Evolutionary conservation across 139 green algal genomes (phyloP).

Genomic region (Diplosphaera chodatii): DNA sequence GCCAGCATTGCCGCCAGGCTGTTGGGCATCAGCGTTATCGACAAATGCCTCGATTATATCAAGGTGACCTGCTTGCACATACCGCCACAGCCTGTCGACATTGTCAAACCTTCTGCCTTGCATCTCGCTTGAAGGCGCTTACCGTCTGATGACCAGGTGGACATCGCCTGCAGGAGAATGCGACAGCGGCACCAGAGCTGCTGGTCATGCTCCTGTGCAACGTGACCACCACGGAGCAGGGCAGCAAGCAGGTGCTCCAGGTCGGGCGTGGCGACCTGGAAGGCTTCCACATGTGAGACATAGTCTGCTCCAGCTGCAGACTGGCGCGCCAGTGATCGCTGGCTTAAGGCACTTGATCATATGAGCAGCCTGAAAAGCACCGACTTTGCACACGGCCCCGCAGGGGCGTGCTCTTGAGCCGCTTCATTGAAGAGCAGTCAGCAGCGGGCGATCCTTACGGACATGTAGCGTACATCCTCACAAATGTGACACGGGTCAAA

Average conservation of each 20-base stretch:
- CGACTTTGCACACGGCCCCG: no score
- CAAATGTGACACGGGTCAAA: slow-evolving; percentile 60
- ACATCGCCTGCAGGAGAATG: no score
- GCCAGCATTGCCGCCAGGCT: slow-evolving; percentile 25
- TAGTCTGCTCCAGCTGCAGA: no score
- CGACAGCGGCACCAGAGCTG: slow-evolving; percentile 16
- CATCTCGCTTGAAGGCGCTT: no score
- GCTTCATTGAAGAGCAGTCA: slow-evolving; percentile 36
- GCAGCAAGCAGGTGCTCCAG: slow-evolving; percentile 55
- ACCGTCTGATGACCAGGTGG: no score
- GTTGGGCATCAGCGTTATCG: slow-evolving; percentile 32
- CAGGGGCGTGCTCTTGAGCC: slow-evolving; percentile 55
- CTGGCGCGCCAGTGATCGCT: no score
- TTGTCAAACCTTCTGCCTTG: no score
- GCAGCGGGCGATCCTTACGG: slow-evolving; percentile 40
- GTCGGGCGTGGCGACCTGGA: slow-evolving; percentile 37
- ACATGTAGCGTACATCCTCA: slow-evolving; percentile 65
- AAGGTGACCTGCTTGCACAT: no score
- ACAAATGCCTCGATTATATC: slow-evolving; percentile 54
- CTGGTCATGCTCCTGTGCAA: slow-evolving; percentile 77
- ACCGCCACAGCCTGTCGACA: no score
- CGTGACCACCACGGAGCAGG: slow-evolving; percentile 59
- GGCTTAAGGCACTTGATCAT: no score
- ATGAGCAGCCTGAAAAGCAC: no score
- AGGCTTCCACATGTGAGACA: slow-evolving; percentile 54